phyloP scores from a whole-genome alignment of 257 asterid species.

The Solanum virginianum region DNA sequence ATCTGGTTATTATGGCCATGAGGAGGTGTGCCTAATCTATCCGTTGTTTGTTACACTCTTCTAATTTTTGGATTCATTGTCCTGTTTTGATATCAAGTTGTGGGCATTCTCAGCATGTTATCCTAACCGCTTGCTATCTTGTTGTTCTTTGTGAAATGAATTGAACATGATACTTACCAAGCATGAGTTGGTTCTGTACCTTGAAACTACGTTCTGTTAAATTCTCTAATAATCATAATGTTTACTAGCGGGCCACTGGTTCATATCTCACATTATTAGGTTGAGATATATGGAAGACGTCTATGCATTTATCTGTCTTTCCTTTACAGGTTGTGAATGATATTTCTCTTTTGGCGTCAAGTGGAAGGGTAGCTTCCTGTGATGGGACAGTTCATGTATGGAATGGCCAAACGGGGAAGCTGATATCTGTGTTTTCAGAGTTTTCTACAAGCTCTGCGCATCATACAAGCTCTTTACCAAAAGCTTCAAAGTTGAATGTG shows the following conservation, averaged over 20 bases:
- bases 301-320: neutral
- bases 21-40: conserved; percentile 60
- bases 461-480: conserved; percentile 29
- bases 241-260: neutral
- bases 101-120: neutral
- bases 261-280: neutral
- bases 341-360: conserved; percentile 56
- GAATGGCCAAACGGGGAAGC: conserved; percentile 87
- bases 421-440: conserved; percentile 67
- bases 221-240: neutral
- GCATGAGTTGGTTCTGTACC: neutral
- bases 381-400: conserved; percentile 94
- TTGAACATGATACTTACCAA: neutral
- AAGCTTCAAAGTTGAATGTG: conserved; percentile 33
- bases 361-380: conserved; percentile 94
- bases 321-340: conserved; percentile 74
- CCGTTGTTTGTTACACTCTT: neutral
- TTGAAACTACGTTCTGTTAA: neutral
- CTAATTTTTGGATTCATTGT: neutral
- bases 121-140: neutral
- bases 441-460: conserved; percentile 16
- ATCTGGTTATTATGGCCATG: conserved; percentile 86
- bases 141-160: neutral
- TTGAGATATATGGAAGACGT: neutral
- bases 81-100: neutral